A percentile compares a stretch with the other conserved stretches of the same genome.
These are phyloP conservation scores for Monosporozyma unispora DNA, from an alignment of 805 yeast genomes.

Conservation along the genomic window DNA sequence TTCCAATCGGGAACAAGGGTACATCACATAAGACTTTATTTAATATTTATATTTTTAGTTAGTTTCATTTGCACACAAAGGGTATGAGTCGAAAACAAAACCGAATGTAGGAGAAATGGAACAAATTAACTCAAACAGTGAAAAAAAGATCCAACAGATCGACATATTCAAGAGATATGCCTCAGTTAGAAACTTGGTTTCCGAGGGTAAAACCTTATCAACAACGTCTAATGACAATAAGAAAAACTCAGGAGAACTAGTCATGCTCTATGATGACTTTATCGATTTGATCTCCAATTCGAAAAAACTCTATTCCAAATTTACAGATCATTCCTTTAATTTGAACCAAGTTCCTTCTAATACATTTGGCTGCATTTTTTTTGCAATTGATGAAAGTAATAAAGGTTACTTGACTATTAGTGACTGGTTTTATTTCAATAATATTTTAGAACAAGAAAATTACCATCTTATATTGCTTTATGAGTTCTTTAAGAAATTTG, in stretches of 20 bases:
- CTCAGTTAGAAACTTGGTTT: constrained; percentile 15
- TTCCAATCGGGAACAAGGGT: background rate
- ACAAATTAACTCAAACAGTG: constrained; percentile 30
- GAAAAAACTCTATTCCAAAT: constrained; percentile 21
- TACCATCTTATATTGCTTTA: constrained; percentile 45
- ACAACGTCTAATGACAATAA: background rate
- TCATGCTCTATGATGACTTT: constrained; percentile 31
- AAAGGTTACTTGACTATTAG: constrained; percentile 57
- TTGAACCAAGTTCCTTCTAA: constrained; percentile 46
- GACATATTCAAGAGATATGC: constrained; percentile 40
- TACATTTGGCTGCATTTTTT: constrained; percentile 63
- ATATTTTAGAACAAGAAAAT: constrained; percentile 39
- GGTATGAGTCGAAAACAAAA: background rate
- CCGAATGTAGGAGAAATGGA: constrained; percentile 26
- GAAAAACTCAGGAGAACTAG: constrained; percentile 16
- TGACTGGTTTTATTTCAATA: constrained; percentile 71
- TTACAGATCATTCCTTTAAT: constrained; percentile 34
- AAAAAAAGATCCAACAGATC: constrained; percentile 32
- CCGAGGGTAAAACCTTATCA: background rate
- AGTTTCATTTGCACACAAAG: background rate
- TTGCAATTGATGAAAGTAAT: constrained; percentile 65
- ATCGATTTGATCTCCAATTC: constrained; percentile 31
- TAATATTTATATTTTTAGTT: background rate
- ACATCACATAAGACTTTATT: background rate
- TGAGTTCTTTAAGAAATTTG: constrained; percentile 44